Base-by-base conservation (phyloP, 805 yeast genomes). In the Barnettozyma californica region DNA sequence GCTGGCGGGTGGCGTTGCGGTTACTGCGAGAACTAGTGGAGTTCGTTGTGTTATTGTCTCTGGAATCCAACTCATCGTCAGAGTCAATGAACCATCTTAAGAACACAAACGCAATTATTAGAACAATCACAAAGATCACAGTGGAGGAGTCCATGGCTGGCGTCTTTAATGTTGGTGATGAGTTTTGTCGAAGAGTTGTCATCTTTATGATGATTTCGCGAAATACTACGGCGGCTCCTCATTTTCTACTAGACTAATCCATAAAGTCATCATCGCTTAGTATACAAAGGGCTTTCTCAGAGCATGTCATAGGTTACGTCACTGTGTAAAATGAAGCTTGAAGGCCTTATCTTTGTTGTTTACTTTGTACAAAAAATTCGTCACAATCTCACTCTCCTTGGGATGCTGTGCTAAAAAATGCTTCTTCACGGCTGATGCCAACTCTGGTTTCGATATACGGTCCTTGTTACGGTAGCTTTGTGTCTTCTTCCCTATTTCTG, bases 341-440 rank as follows among this genome's bases (percentile, higher is more conserved):
- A 71, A 72, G 29, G 67, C 73, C 60, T 67, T 68, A 51, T 73
- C 75, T 58, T 87, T 87, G 60, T 88, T 84, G 60, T 81, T 81
- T 46, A 88, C 90, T 58, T 87, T 83, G 68, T 92, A 94, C 47
- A 94, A 73, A 63, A 92, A 94, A 59, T 87, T 90, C 34, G 96
- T 88, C 36, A 92, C 81, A 29, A 86, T 81, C 58, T 92, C 98
- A 49, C 84, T 81, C 61, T 92, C 99, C 57, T 87, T 81, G 4
- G 81, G 80, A 11, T 77, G 74, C 41, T 72, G 74, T 9, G 67
- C 57, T 53, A 74, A 58, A 57, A 91, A 88, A 65, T 92, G 97
- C 47, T 75, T 77, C 65, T 80, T 83, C 23, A 83, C 81, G 23
- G 74, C 75, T 2, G 64, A 65, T 0, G 88, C 84, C 29, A 84